Percentiles rank a stretch among this genome's conserved stretches.
phyloP scores from a whole-genome alignment of 2,329 filamentous ascomycete species.

The Rutstroemia sp. region DNA sequence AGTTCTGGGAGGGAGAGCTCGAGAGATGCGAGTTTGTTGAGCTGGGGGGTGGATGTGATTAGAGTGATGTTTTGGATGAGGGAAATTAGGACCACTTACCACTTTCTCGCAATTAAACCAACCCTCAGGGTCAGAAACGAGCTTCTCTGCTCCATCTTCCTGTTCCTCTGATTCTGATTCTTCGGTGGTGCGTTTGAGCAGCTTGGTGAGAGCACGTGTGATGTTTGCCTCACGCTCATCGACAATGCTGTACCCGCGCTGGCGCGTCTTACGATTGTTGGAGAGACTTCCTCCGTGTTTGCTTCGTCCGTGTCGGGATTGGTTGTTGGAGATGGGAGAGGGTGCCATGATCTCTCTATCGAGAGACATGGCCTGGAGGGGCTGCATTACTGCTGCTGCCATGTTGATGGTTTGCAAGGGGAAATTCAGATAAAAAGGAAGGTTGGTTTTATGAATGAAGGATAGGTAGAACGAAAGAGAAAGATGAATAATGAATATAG shows the following conservation, averaged over 20 bases:
- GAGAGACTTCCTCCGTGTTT: conserved; percentile 26
- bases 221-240: conserved; percentile 35
- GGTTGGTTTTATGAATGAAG: neutral
- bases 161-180: conserved; percentile 31
- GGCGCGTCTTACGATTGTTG: conserved; percentile 29
- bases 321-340: conserved; percentile 26
- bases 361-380: conserved; percentile 22
- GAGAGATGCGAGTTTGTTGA: conserved; percentile 21
- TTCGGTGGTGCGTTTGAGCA: conserved; percentile 34
- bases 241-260: conserved; percentile 35
- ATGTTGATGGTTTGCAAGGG: conserved; percentile 16
- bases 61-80: conserved; percentile 25
- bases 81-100: conserved; percentile 27
- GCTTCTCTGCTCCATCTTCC: conserved; percentile 31
- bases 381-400: conserved; percentile 26
- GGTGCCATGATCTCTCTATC: conserved; percentile 28
- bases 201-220: conserved; percentile 35
- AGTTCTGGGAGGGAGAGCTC: conserved; percentile 33
- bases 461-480: neutral
- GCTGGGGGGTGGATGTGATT: conserved; percentile 3
- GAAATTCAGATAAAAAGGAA: neutral
- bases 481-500: too few relatives aligned
- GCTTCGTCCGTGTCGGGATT: conserved; percentile 27
- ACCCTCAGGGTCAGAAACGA: conserved; percentile 34
- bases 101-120: conserved; percentile 35